Evolutionary conservation across 805 yeast species (phyloP).

Genomic region (Pachysolen tannophilus): DNA sequence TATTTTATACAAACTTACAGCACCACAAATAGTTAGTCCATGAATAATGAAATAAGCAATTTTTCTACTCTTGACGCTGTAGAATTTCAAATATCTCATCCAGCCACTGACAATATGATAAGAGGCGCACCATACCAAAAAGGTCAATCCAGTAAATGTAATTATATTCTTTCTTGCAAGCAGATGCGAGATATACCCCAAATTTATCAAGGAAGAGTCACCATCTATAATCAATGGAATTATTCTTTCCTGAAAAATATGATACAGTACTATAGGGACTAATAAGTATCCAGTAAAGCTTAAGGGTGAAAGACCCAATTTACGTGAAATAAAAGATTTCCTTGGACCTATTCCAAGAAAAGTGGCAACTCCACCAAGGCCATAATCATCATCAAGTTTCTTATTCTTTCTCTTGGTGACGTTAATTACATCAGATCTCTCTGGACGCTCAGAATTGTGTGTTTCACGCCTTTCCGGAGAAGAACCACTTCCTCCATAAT

Average conservation of each 20-base stretch:
- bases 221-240: conserved; percentile 53
- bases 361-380: conserved; percentile 56
- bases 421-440: conserved; percentile 8
- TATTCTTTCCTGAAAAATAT: conserved; percentile 37
- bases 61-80: conserved; percentile 30
- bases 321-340: conserved; percentile 33
- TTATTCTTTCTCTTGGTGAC: too few species aligned
- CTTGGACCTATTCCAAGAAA: conserved; percentile 47
- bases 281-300: conserved; percentile 53
- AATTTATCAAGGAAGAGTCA: conserved; percentile 48
- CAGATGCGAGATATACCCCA: conserved; percentile 43
- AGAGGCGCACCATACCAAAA: conserved; percentile 28
- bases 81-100: conserved; percentile 35
- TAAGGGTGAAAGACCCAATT: conserved; percentile 46
- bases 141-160: conserved; percentile 23
- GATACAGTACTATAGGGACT: conserved; percentile 35
- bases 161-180: conserved; percentile 18
- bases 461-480: too few species aligned
- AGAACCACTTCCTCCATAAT: too few species aligned
- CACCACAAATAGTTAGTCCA: conserved; percentile 26
- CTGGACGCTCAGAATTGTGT: conserved; percentile 14
- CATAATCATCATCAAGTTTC: conserved; percentile 34
- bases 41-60: conserved; percentile 35
- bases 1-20: conserved; percentile 25
- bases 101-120: conserved; percentile 54